Conservation (phyloP, 164 flowering plant species). For the Liquidambar formosana region DNA sequence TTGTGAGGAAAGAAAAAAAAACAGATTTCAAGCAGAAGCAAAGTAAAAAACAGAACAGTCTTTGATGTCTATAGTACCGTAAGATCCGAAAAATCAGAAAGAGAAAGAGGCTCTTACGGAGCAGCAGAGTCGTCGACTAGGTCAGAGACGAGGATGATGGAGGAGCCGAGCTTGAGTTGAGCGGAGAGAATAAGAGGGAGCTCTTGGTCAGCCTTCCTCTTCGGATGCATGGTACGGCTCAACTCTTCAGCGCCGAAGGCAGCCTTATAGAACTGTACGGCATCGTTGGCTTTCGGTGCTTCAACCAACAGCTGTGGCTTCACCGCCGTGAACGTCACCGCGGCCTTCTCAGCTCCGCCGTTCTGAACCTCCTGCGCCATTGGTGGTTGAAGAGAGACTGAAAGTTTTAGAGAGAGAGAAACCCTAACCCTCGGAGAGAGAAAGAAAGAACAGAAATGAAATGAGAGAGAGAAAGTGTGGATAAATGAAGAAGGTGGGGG, state of each 20-base stretch:
- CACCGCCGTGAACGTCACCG: slow-evolving; percentile 39
- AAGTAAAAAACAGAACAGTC: background rate
- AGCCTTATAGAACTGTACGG: slow-evolving; percentile 72
- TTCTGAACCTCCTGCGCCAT: slow-evolving; percentile 54
- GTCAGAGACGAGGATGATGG: slow-evolving; percentile 54
- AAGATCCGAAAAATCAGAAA: background rate
- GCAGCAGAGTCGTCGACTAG: slow-evolving; percentile 33
- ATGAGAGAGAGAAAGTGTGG: slow-evolving; percentile 9
- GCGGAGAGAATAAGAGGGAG: slow-evolving; percentile 64
- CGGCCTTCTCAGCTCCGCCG: slow-evolving; percentile 32
- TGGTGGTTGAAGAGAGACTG: background rate
- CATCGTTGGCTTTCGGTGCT: slow-evolving; percentile 71
- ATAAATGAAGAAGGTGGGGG: too few relatives aligned
- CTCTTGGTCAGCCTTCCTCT: slow-evolving; percentile 90
- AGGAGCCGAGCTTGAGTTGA: slow-evolving; percentile 62
- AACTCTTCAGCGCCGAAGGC: slow-evolving; percentile 85
- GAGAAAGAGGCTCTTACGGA: slow-evolving; percentile 35
- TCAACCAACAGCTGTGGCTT: slow-evolving; percentile 61
- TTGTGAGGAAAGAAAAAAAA: too few relatives aligned
- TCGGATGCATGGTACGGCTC: slow-evolving; percentile 52
- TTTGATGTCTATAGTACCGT: too few relatives aligned
- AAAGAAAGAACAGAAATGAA: background rate
- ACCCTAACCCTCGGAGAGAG: slow-evolving; percentile 42
- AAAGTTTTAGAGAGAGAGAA: slow-evolving; percentile 4
- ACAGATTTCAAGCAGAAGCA: too few relatives aligned